phyloP scores from a whole-genome alignment of 176 grass and related monocot species.

The Cenchrus purpureus region DNA sequence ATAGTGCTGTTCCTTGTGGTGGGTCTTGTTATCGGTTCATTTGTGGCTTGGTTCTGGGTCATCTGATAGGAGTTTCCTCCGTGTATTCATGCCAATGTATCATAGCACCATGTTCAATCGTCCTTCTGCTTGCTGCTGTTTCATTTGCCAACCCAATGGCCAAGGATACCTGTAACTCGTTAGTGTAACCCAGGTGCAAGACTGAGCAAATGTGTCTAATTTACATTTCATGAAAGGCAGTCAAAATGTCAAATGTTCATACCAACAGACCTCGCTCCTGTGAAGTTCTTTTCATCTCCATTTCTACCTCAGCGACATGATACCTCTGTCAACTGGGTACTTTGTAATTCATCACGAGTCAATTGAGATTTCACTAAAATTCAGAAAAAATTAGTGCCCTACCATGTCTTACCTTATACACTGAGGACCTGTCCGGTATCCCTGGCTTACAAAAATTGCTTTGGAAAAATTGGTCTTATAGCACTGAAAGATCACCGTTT shows the following conservation, averaged over 20 bases:
- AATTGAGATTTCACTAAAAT: background rate
- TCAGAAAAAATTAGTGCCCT: background rate
- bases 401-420: background rate
- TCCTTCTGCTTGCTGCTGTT: background rate
- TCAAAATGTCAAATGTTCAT: slow-evolving; percentile 1
- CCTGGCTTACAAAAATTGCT: background rate
- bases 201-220: slow-evolving; percentile 19
- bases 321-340: background rate
- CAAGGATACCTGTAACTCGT: slow-evolving; percentile 16
- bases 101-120: background rate
- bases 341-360: background rate
- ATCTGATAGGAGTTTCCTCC: slow-evolving; percentile 43
- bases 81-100: slow-evolving; percentile 18
- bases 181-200: slow-evolving; percentile 14
- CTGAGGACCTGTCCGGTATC: background rate
- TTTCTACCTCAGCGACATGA: background rate
- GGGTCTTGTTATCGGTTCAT: slow-evolving; percentile 70
- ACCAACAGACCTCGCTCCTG: background rate
- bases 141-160: slow-evolving; percentile 36
- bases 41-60: slow-evolving; percentile 92
- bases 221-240: background rate
- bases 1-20: slow-evolving; percentile 84
- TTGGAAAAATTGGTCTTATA: too few species aligned
- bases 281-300: background rate
- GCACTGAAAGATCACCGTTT: too few species aligned